These are phyloP conservation scores for Aphanomyces stellatus DNA, from an alignment of 352 stramenopile species.

Conservation along the genomic window DNA sequence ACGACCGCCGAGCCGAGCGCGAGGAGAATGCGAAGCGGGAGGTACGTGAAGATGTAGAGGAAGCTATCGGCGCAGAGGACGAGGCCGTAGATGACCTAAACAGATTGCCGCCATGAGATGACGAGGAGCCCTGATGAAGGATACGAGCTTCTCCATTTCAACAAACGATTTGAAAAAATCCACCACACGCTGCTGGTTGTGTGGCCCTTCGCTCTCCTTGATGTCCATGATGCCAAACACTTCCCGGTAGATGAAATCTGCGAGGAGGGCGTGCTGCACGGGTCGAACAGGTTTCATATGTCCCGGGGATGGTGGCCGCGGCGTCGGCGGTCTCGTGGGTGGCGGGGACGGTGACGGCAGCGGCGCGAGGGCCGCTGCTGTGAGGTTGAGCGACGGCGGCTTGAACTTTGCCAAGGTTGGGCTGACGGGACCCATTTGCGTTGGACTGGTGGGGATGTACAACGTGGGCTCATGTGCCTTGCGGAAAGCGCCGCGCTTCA, in stretches of 20 bases:
- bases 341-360: neutral
- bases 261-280: constrained; percentile 2
- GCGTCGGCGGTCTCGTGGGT: neutral
- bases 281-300: neutral
- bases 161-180: constrained; percentile 72
- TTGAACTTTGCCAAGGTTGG: constrained; percentile 5
- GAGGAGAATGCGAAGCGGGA: constrained; percentile 88
- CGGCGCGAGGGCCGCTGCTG: neutral
- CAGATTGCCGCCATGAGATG: neutral
- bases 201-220: constrained; percentile 57
- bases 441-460: neutral
- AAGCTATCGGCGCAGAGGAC: constrained; percentile 95
- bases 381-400: neutral
- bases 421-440: neutral
- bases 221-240: constrained; percentile 79
- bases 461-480: neutral
- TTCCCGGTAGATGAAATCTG: constrained; percentile 78
- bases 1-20: constrained; percentile 63
- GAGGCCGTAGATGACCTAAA: constrained; percentile 86
- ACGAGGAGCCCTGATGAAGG: neutral
- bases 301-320: constrained; percentile 5
- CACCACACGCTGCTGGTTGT: constrained; percentile 64
- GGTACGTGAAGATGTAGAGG: constrained; percentile 95
- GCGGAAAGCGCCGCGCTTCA: neutral
- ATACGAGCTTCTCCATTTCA: constrained; percentile 44